Percentiles rank a stretch among this genome's conserved stretches.
Conservation (phyloP, 805 yeast genomes). For the Myxozyma geophila region DNA sequence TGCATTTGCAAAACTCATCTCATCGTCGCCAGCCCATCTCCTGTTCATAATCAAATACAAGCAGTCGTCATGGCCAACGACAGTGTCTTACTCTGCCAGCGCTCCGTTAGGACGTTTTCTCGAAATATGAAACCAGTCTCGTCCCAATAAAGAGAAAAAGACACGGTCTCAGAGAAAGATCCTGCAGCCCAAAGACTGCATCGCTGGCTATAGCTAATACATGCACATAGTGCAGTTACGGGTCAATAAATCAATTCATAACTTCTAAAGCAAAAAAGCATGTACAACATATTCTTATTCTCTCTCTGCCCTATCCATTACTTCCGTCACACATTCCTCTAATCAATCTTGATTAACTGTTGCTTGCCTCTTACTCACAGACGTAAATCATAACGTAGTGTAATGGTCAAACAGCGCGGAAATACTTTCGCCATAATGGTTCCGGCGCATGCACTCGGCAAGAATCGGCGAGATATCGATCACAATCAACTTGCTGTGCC, state of each 20-base stretch:
- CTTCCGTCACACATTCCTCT: not conserved
- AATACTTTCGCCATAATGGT: constrained; percentile 68
- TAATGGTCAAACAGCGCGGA: constrained; percentile 28
- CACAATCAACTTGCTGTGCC: constrained; percentile 69
- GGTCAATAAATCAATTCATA: constrained; percentile 1
- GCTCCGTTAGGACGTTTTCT: constrained; percentile 37
- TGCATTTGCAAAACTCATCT: constrained; percentile 25
- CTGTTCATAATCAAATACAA: not conserved
- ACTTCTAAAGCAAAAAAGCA: not conserved
- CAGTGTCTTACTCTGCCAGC: constrained; percentile 30
- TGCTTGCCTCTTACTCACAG: not conserved
- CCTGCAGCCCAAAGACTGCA: constrained; percentile 39
- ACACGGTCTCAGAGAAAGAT: constrained; percentile 1
- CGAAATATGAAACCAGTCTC: not conserved
- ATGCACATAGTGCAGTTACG: constrained; percentile 4
- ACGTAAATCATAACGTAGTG: not conserved
- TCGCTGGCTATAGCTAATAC: constrained; percentile 26
- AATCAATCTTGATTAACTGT: not conserved
- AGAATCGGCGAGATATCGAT: constrained; percentile 94
- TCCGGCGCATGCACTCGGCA: constrained; percentile 98
- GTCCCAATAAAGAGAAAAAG: too few species aligned
- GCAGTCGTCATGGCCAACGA: not conserved
- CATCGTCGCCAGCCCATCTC: not conserved
- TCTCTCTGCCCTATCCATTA: not conserved
- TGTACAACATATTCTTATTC: not conserved